Percentiles rank a stretch among this genome's conserved stretches.
phyloP scores from a whole-genome alignment of 257 asterid genomes.

The Solanum megistacrolobum region DNA sequence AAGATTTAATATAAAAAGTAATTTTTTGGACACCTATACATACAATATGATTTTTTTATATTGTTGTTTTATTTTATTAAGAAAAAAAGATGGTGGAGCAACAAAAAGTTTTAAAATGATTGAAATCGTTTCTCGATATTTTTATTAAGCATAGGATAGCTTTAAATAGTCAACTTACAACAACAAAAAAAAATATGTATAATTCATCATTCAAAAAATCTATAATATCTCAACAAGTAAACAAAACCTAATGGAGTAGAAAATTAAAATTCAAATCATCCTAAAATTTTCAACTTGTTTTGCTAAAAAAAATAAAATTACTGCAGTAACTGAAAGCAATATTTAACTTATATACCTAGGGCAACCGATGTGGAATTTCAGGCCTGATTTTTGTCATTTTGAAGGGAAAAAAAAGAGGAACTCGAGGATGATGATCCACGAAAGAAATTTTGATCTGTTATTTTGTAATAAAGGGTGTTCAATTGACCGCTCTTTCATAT shows the following conservation, averaged over 20 bases:
- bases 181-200: neutral
- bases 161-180: neutral
- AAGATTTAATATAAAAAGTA: neutral
- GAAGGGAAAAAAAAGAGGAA: too few relatives aligned
- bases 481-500: neutral
- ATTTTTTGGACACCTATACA: neutral
- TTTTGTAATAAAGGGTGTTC: neutral
- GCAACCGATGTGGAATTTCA: neutral
- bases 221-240: neutral
- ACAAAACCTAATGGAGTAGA: neutral
- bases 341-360: neutral
- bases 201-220: neutral
- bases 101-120: too few relatives aligned
- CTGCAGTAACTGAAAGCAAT: neutral
- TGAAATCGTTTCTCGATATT: neutral
- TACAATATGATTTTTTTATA: neutral
- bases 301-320: neutral
- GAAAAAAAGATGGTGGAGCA: neutral
- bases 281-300: neutral
- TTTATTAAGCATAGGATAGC: neutral
- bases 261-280: neutral
- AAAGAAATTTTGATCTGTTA: neutral
- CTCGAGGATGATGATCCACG: neutral
- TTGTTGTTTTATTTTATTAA: too few relatives aligned
- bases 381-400: neutral